Evolutionary conservation across 2,329 filamentous ascomycete species (phyloP), one percentile per base, ranked within the genome.

Genomic region (Blumeria graminis): DNA sequence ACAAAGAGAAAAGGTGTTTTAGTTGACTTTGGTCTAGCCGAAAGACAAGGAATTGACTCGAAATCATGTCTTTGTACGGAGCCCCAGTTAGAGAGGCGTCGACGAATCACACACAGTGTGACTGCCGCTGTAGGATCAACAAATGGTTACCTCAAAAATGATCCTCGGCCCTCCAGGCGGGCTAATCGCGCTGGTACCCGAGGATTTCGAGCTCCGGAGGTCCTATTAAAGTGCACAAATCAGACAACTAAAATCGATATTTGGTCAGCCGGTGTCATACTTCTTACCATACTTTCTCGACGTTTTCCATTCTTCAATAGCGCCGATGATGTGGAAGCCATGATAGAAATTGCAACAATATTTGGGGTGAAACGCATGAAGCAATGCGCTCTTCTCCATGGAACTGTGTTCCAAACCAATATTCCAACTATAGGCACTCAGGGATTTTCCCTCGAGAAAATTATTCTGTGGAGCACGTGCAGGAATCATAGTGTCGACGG

Each of bases 301-400:
- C 81, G 92, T 3, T 98, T 98, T 64, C 92, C 92, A 1, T 98
- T 98, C 70, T 98, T 98, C 75, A 95, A 98, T 70, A 94, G 86
- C 50, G 84, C 88, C n/a, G 92, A 98, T 67, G 92, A 98, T 64
- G 84, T 98, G 52, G 92, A 98, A 66, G 92, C 92, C 55, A 84
- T 95, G 76, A 90, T 98, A 62, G 92, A 98, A 69, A 93, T 98
- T 62, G 86, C 89, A 38, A 94, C 87, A 58, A 94, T 98, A 59
- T 95, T 96, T 67, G 92, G 92, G 54, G 76, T 76, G 45, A 81
- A 78, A 65, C 80, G 82, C 58, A 96, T 98, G 90, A 85, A 83
- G 65, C 73, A 78, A 36, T 85, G 84, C 3, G 87, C 86, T 0
- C 72, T 87, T 16, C 73, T 94, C 55, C 92, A 98, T 65, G 92